Evolutionary conservation across 495 filamentous ascomycete species (phyloP).

Genomic region (Cryomyces antarcticus): DNA sequence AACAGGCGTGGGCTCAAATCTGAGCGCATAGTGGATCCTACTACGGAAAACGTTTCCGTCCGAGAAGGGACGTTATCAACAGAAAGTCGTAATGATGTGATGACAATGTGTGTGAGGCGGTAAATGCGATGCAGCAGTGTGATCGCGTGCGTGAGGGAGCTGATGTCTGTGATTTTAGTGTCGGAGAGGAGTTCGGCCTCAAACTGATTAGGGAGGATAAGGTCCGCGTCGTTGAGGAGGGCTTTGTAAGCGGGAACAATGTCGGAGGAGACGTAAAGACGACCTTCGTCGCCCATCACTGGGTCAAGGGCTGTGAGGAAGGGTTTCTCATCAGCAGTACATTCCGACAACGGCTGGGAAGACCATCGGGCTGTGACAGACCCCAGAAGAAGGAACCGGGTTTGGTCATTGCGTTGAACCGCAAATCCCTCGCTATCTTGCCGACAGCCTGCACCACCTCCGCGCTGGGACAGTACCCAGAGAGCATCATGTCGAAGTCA

Average conservation of each 20-base stretch:
- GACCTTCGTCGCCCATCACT: conserved; percentile 92
- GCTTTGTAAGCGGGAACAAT: conserved; percentile 80
- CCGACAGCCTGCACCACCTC: conserved; percentile 69
- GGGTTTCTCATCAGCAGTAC: background rate
- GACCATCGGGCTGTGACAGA: conserved; percentile 13
- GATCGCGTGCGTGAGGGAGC: conserved; percentile 51
- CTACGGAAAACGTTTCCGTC: conserved; percentile 37
- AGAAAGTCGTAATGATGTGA: conserved; percentile 59
- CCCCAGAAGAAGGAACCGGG: conserved; percentile 84
- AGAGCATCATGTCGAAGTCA: conserved; percentile 79
- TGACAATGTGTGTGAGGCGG: conserved; percentile 70
- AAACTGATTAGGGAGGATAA: conserved; percentile 92
- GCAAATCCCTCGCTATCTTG: conserved; percentile 58
- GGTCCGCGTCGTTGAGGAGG: conserved; percentile 57
- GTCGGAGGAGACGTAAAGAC: conserved; percentile 72
- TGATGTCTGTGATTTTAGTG: conserved; percentile 56
- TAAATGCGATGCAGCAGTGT: conserved; percentile 55
- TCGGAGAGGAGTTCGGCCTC: conserved; percentile 86
- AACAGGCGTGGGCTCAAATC: conserved; percentile 50
- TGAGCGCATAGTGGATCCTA: conserved; percentile 47
- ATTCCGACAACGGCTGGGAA: background rate
- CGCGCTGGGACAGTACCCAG: conserved; percentile 78
- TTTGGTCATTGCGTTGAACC: conserved; percentile 36
- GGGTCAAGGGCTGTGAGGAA: conserved; percentile 56
- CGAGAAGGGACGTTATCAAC: background rate